phyloP scores from a whole-genome alignment of 805 yeast species.

The Blastobotrys parvus region DNA sequence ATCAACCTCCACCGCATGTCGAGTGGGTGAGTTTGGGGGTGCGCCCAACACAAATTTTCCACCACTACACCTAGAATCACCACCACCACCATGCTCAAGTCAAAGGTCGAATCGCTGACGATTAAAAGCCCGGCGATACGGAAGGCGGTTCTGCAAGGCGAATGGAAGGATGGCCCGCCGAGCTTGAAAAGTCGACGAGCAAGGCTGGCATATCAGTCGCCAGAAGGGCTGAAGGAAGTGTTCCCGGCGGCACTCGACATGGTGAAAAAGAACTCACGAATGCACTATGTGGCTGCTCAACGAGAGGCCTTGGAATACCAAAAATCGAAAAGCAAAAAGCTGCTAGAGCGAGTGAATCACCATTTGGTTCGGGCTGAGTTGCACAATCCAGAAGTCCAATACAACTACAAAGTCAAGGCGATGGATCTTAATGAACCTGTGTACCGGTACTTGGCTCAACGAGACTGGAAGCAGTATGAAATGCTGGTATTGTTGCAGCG shows the following conservation, averaged over 20 bases:
- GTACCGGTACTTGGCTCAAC: slow-evolving; percentile 58
- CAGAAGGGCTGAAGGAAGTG: slow-evolving; percentile 60
- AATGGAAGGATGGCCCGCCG: slow-evolving; percentile 19
- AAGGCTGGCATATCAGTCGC: slow-evolving; percentile 48
- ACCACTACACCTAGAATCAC: background rate
- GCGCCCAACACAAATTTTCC: background rate
- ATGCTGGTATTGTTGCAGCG: slow-evolving; percentile 86
- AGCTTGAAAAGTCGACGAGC: slow-evolving; percentile 15
- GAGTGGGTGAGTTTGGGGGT: background rate
- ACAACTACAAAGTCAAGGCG: slow-evolving; percentile 43
- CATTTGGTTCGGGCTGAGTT: slow-evolving; percentile 55
- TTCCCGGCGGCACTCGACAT: slow-evolving; percentile 60
- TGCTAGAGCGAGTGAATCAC: slow-evolving; percentile 16
- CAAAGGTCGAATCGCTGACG: slow-evolving; percentile 1
- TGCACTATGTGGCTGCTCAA: slow-evolving; percentile 34
- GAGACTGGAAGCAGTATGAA: slow-evolving; percentile 64
- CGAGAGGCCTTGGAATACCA: slow-evolving; percentile 22
- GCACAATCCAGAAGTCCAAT: slow-evolving; percentile 77
- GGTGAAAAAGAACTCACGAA: slow-evolving; percentile 43
- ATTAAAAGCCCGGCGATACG: slow-evolving; percentile 14
- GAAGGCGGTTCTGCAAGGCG: slow-evolving; percentile 17
- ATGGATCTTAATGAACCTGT: slow-evolving; percentile 70
- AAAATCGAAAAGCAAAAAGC: slow-evolving; percentile 20
- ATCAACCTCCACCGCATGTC: background rate
- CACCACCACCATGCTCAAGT: background rate